phyloP scores from a whole-genome alignment of 345 rosid species.

The Garcia nutans region DNA sequence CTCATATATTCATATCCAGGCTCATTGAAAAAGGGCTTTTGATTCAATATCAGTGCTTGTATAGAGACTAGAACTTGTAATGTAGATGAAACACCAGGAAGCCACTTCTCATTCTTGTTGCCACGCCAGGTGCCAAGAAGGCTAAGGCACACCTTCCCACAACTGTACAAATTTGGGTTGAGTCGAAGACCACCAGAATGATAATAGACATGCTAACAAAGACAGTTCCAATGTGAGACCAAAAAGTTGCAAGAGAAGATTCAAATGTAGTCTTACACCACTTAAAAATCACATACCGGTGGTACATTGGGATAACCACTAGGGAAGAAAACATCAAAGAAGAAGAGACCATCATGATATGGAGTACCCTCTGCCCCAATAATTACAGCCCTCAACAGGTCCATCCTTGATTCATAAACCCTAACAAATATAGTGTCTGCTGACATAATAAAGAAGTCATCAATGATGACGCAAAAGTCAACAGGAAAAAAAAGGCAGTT shows the following conservation, averaged over 20 bases:
- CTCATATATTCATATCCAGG: conserved; percentile 55
- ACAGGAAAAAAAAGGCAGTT: not conserved
- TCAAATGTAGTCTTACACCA: conserved; percentile 6
- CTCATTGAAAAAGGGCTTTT: conserved; percentile 84
- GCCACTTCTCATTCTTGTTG: conserved; percentile 73
- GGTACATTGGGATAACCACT: conserved; percentile 64
- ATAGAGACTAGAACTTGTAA: conserved; percentile 92
- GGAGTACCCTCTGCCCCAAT: conserved; percentile 95
- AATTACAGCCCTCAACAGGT: conserved; percentile 86
- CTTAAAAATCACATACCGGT: conserved; percentile 52
- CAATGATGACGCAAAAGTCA: not conserved
- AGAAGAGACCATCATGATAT: conserved; percentile 91
- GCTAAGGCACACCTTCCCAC: conserved; percentile 91
- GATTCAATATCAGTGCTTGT: conserved; percentile 85
- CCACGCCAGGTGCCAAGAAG: conserved; percentile 95
- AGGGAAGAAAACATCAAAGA: conserved; percentile 88
- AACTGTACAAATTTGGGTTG: conserved; percentile 72
- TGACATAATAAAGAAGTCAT: conserved; percentile 7
- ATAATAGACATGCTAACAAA: conserved; percentile 62
- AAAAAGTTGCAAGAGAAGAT: conserved; percentile 1
- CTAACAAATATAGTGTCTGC: conserved; percentile 85
- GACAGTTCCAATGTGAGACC: conserved; percentile 20
- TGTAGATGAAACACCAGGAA: conserved; percentile 69
- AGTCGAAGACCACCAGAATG: conserved; percentile 82
- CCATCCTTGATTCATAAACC: conserved; percentile 91